Evolutionary conservation across 768 basidiomycete genomes (phyloP).

Genomic region (Pleurotus cornucopiae): DNA sequence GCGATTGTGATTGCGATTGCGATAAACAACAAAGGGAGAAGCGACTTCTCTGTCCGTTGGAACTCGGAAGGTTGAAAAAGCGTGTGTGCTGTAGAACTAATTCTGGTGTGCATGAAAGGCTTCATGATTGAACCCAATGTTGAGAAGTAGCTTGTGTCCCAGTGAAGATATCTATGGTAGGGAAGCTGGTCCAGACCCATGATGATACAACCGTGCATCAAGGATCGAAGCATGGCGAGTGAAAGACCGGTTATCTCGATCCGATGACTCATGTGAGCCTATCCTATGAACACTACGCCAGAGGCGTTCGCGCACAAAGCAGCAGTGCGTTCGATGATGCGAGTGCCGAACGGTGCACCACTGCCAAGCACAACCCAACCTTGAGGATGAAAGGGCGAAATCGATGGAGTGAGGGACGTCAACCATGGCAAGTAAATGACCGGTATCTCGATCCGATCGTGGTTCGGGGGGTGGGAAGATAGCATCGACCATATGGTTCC

Average conservation of each 20-base stretch:
- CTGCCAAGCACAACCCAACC: too few relatives aligned
- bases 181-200: background rate
- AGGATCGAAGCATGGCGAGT: background rate
- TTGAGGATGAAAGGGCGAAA: too few relatives aligned
- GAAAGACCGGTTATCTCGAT: conserved; percentile 9
- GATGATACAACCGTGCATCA: too few relatives aligned
- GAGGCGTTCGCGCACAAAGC: too few relatives aligned
- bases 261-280: conserved; percentile 2
- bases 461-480: conserved; percentile 5
- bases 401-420: background rate
- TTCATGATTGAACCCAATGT: too few relatives aligned
- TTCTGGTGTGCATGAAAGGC: background rate
- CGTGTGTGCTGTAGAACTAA: background rate
- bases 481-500: conserved; percentile 5
- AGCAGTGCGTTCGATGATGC: too few relatives aligned
- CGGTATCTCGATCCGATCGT: conserved; percentile 9
- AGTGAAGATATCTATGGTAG: too few relatives aligned
- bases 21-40: conserved; percentile 3
- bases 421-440: background rate
- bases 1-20: conserved; percentile 1
- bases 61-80: background rate
- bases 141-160: too few relatives aligned
- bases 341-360: too few relatives aligned
- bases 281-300: too few relatives aligned
- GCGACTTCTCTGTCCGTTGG: too few relatives aligned